Evolutionary conservation across 768 basidiomycete genomes (phyloP).

Genomic region (Termitomyces sp.): DNA sequence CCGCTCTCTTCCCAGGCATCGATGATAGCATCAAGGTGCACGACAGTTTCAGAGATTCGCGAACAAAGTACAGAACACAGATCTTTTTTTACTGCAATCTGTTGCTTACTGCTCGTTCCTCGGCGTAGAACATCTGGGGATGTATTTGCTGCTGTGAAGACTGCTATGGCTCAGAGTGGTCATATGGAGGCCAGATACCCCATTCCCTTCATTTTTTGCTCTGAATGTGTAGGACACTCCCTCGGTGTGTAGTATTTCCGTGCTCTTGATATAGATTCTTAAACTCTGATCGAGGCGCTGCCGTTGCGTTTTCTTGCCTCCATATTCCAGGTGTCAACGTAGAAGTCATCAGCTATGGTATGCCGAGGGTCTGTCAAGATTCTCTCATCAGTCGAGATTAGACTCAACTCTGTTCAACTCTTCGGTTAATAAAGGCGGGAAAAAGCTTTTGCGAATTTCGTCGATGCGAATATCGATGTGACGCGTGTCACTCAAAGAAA

Average conservation of each 20-base stretch:
- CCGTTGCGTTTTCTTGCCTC: constrained; percentile 49
- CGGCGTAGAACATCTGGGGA: constrained; percentile 33
- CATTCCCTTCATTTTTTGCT: too few species aligned
- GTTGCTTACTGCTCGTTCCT: constrained; percentile 34
- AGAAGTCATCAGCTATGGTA: constrained; percentile 38
- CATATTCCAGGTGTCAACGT: constrained; percentile 42
- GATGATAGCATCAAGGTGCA: constrained; percentile 49
- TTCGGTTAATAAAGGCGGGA: constrained; percentile 41
- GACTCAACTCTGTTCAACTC: background rate
- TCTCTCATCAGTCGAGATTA: constrained; percentile 2
- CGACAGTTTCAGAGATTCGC: constrained; percentile 45
- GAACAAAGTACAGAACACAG: constrained; percentile 33
- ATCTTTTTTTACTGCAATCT: background rate
- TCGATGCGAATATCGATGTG: constrained; percentile 23
- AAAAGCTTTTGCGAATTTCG: constrained; percentile 26
- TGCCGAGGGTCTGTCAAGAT: constrained; percentile 36
- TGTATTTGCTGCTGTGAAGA: constrained; percentile 45
- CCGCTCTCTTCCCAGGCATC: too few species aligned
- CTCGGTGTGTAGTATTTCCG: too few species aligned
- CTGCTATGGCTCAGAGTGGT: constrained; percentile 32
- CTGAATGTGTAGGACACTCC: too few species aligned
- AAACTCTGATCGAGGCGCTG: constrained; percentile 11
- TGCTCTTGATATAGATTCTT: too few species aligned
- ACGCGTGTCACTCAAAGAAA: constrained; percentile 36
- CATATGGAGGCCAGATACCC: background rate